phyloP scores from a whole-genome alignment of 371 early-diverging fungal genomes.

The Mortierella sp. region DNA sequence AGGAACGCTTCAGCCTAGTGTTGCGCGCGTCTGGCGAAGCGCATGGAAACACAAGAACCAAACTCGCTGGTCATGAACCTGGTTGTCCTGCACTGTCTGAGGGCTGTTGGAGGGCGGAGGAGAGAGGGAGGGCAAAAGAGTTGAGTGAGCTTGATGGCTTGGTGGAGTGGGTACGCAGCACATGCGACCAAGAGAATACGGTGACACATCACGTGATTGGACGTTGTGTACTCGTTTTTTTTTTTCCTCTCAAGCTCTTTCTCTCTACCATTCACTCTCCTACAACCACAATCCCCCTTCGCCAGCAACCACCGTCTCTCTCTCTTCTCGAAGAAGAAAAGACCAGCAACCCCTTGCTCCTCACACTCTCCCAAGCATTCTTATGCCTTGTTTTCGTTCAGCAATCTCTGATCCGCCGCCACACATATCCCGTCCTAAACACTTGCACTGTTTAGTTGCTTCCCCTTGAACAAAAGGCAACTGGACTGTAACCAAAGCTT shows the following conservation, averaged over 20 bases:
- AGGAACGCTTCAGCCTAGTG: no score
- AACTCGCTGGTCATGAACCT: no score
- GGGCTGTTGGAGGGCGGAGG: no score
- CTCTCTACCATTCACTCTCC: neutral
- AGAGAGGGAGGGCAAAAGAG: no score
- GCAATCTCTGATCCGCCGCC: constrained; percentile 38
- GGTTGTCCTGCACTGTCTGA: no score
- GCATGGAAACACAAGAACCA: no score
- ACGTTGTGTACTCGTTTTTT: no score
- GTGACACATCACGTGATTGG: no score
- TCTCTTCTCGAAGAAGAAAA: constrained; percentile 17
- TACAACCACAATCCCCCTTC: neutral
- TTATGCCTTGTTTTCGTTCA: constrained; percentile 54
- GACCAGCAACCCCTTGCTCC: constrained; percentile 20
- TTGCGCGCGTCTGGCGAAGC: no score
- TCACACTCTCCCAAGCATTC: constrained; percentile 47
- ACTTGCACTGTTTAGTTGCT: constrained; percentile 24
- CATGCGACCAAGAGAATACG: no score
- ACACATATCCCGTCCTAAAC: constrained; percentile 27
- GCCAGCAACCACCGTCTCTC: constrained; percentile 3
- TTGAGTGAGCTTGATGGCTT: no score
- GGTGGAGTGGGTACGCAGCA: no score
- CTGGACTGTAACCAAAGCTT: constrained; percentile 1
- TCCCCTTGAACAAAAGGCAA: constrained; percentile 29
- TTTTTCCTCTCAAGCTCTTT: neutral